phyloP scores from a whole-genome alignment of 805 yeast species.

The Nakazawaea ambrosiae region DNA sequence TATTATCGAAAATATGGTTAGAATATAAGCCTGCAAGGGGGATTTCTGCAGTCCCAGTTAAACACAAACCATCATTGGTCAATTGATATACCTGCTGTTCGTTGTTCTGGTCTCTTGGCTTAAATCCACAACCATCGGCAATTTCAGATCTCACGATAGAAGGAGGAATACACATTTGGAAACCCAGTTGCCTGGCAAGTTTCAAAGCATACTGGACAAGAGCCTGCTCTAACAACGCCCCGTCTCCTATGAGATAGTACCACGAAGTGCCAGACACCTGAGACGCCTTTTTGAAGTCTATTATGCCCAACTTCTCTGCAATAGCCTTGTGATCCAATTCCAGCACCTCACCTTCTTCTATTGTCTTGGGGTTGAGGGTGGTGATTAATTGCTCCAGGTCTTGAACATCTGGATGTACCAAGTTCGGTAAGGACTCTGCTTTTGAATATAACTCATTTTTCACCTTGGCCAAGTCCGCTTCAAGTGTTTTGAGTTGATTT shows the following conservation, averaged over 20 bases:
- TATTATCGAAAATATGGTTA: conserved; percentile 35
- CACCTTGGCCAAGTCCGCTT: conserved; percentile 22
- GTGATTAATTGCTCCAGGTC: conserved; percentile 36
- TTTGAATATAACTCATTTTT: conserved; percentile 29
- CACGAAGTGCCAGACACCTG: conserved; percentile 78
- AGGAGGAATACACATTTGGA: conserved; percentile 73
- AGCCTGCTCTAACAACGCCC: conserved; percentile 87
- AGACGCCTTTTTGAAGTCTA: conserved; percentile 70
- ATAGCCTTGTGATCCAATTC: conserved; percentile 59
- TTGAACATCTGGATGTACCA: conserved; percentile 42
- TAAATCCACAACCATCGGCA: conserved; percentile 87
- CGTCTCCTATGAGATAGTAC: conserved; percentile 79
- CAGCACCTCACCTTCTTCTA: conserved; percentile 15
- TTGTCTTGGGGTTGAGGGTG: conserved; percentile 40
- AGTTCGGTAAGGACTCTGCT: conserved; percentile 57
- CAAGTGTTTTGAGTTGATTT: conserved; percentile 20
- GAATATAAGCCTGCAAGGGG: conserved; percentile 79
- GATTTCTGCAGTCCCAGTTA: conserved; percentile 94
- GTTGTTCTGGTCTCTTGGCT: conserved; percentile 81
- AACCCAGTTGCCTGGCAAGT: conserved; percentile 61
- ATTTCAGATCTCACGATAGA: conserved; percentile 73
- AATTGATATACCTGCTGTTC: conserved; percentile 81
- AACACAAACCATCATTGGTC: conserved; percentile 43
- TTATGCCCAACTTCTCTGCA: conserved; percentile 56
- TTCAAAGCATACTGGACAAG: conserved; percentile 71